A percentile compares a stretch with the other conserved stretches of the same genome.
phyloP scores from a whole-genome alignment of 805 yeast genomes.

The Ogataea polymorpha region DNA sequence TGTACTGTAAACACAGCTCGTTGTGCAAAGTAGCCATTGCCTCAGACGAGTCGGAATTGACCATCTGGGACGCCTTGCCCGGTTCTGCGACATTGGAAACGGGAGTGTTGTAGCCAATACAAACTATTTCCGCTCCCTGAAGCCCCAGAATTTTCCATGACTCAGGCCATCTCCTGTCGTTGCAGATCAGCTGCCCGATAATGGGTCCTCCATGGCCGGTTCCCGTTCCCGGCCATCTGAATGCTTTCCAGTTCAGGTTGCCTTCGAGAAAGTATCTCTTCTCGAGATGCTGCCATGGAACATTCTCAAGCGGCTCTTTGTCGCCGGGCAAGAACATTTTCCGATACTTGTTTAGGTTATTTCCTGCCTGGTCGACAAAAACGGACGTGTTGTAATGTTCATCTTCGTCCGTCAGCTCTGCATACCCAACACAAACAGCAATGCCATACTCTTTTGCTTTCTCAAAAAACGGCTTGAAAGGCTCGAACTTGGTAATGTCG shows the following conservation, averaged over 20 bases:
- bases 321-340: constrained; percentile 39
- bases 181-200: constrained; percentile 37
- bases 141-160: constrained; percentile 38
- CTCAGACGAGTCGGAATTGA: constrained; percentile 27
- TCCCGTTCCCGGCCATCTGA: constrained; percentile 34
- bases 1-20: constrained; percentile 33
- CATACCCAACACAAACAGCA: constrained; percentile 37
- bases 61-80: constrained; percentile 6
- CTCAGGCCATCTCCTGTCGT: constrained; percentile 41
- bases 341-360: constrained; percentile 33
- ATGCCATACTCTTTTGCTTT: constrained; percentile 29
- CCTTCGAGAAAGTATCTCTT: constrained; percentile 38
- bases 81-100: constrained; percentile 32
- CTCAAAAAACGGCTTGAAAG: constrained; percentile 35
- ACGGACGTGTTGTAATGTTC: constrained; percentile 36
- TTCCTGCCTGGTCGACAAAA: constrained; percentile 32
- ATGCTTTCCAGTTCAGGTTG: constrained; percentile 36
- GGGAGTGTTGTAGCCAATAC: constrained; percentile 37
- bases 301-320: constrained; percentile 32
- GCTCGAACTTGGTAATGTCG: constrained; percentile 29
- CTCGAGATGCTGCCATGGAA: constrained; percentile 36
- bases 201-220: constrained; percentile 31
- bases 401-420: constrained; percentile 37
- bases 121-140: constrained; percentile 37
- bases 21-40: constrained; percentile 33